Evolutionary conservation across 2,329 filamentous ascomycete genomes (phyloP).

Genomic region (Epicoccum nigrum): DNA sequence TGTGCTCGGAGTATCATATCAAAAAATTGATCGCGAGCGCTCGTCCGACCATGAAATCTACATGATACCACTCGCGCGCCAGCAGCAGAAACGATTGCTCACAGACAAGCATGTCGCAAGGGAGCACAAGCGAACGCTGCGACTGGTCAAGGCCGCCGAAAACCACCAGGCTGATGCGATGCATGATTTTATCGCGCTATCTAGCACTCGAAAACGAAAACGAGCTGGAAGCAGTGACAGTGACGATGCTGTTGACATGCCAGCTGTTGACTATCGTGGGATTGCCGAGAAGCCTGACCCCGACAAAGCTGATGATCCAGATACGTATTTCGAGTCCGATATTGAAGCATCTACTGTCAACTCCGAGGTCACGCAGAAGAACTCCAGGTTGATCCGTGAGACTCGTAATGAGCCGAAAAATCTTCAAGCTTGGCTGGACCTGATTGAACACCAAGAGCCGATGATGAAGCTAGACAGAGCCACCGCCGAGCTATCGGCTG

Average conservation of each 20-base stretch:
- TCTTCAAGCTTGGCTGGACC: constrained; percentile 73
- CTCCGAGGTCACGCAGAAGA: constrained; percentile 54
- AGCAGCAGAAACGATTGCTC: constrained; percentile 57
- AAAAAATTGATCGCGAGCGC: constrained; percentile 71
- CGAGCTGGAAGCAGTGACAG: constrained; percentile 23
- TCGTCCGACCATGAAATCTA: constrained; percentile 58
- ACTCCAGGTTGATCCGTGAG: constrained; percentile 66
- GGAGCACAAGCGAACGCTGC: constrained; percentile 34
- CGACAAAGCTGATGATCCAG: constrained; percentile 40
- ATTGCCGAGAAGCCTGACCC: constrained; percentile 36
- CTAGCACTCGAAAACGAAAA: constrained; percentile 29
- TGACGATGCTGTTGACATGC: constrained; percentile 4
- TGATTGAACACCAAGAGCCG: constrained; percentile 79
- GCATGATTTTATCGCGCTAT: constrained; percentile 42
- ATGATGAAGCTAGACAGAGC: constrained; percentile 62
- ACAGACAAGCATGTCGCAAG: constrained; percentile 28
- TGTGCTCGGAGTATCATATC: constrained; percentile 69
- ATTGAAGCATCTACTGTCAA: constrained; percentile 22
- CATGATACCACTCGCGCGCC: constrained; percentile 41
- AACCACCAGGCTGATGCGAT: constrained; percentile 6
- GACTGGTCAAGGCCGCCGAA: constrained; percentile 28
- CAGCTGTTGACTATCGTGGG: constrained; percentile 45
- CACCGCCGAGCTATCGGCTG: constrained; percentile 56
- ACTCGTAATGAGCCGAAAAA: constrained; percentile 72
- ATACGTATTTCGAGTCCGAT: constrained; percentile 44